Evolutionary conservation across 2,329 filamentous ascomycete genomes (phyloP).

Genomic region (Calycina marina): DNA sequence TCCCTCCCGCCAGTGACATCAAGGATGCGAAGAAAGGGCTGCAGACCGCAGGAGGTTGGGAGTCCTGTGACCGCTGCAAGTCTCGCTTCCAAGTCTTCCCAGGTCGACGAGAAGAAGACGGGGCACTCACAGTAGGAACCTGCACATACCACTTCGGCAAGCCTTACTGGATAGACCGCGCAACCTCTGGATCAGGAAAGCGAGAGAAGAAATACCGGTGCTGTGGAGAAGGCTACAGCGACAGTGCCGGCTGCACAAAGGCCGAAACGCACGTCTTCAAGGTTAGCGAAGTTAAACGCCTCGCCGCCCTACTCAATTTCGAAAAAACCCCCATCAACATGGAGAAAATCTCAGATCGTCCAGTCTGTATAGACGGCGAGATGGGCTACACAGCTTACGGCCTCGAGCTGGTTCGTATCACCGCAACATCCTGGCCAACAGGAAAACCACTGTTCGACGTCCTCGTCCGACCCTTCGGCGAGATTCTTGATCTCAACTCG

Average conservation of each 20-base stretch:
- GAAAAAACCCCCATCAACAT: constrained; percentile 57
- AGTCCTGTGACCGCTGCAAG: constrained; percentile 76
- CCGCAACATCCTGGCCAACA: constrained; percentile 74
- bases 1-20: constrained; percentile 54
- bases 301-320: constrained; percentile 71
- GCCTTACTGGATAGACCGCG: constrained; percentile 36
- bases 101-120: constrained; percentile 63
- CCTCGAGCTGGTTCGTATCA: constrained; percentile 78
- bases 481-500: constrained; percentile 81
- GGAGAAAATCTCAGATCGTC: constrained; percentile 34
- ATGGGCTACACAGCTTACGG: constrained; percentile 92
- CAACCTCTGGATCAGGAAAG: constrained; percentile 37
- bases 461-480: constrained; percentile 69
- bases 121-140: constrained; percentile 57
- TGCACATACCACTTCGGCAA: constrained; percentile 76
- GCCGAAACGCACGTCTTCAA: constrained; percentile 76
- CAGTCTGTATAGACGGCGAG: constrained; percentile 86
- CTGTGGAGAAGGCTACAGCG: constrained; percentile 61
- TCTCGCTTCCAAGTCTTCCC: constrained; percentile 87
- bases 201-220: constrained; percentile 57
- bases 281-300: constrained; percentile 55
- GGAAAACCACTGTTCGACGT: constrained; percentile 67
- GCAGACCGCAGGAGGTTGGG: constrained; percentile 57
- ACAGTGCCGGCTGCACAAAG: constrained; percentile 59
- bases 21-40: constrained; percentile 50